phyloP scores from a whole-genome alignment of 176 grass and related monocot genomes.

The Juncus inflexus region DNA sequence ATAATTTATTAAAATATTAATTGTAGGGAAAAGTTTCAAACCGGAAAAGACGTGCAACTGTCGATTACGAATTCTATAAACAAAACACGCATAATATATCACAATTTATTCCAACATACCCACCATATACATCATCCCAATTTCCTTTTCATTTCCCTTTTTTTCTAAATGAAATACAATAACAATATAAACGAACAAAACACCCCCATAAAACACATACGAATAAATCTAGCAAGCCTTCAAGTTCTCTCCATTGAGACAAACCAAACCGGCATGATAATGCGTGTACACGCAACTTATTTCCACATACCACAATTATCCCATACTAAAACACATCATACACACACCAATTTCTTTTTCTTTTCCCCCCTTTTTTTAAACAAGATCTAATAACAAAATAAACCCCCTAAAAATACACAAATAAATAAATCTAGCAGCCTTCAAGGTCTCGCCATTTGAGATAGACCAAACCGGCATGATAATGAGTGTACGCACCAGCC shows the following conservation, averaged over 20 bases:
- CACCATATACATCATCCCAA: too few species aligned
- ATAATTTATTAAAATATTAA: not conserved
- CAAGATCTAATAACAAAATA: not conserved
- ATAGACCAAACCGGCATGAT: constrained; percentile 67
- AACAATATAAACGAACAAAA: too few species aligned
- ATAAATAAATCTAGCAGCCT: constrained; percentile 46
- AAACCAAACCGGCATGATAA: constrained; percentile 53
- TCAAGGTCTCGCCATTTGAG: constrained; percentile 75
- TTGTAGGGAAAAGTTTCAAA: constrained; percentile 27
- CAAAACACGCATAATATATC: too few species aligned
- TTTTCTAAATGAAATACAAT: too few species aligned
- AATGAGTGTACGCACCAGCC: constrained; percentile 79
- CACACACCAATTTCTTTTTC: too few species aligned
- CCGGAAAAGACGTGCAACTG: constrained; percentile 34
- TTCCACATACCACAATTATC: not conserved
- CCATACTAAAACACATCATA: too few species aligned
- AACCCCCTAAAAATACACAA: not conserved
- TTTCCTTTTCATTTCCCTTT: too few species aligned
- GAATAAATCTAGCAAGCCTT: constrained; percentile 54
- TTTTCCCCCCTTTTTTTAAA: too few species aligned
- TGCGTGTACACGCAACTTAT: too few species aligned
- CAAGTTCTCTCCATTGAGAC: constrained; percentile 79
- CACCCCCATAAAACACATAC: not conserved
- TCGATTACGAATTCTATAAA: constrained; percentile 30
- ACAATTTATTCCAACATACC: too few species aligned